Conservation (phyloP, 257 asterid genomes). For the Verbena officinalis region DNA sequence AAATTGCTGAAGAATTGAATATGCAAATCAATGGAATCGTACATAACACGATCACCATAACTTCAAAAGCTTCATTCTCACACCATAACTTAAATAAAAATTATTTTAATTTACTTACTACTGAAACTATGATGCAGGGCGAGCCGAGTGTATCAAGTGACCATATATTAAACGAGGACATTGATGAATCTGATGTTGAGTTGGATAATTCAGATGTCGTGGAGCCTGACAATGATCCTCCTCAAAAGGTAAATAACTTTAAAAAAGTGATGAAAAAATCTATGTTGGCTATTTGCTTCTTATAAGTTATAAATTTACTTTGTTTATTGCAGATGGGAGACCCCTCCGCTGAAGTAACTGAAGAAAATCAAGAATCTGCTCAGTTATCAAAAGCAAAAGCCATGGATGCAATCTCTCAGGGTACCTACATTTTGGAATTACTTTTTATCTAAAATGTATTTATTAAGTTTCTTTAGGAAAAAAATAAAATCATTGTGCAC, state of each 20-base stretch:
- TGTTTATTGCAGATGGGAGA: conserved; percentile 71
- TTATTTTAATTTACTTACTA: conserved; percentile 11
- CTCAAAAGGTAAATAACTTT: conserved; percentile 54
- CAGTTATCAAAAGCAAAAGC: conserved; percentile 61
- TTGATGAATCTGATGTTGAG: conserved; percentile 80
- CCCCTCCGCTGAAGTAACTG: conserved; percentile 60
- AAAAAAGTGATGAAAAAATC: background rate
- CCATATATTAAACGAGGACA: conserved; percentile 44
- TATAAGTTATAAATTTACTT: background rate
- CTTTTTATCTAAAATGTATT: background rate
- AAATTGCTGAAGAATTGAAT: background rate
- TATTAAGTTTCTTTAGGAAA: background rate
- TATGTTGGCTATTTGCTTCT: conserved; percentile 1
- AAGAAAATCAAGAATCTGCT: conserved; percentile 65
- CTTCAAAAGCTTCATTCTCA: background rate
- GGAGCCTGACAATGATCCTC: conserved; percentile 73
- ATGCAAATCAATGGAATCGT: too few species aligned
- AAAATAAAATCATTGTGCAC: conserved; percentile 12
- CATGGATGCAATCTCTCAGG: conserved; percentile 56
- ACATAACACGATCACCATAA: background rate
- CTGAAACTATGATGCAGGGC: conserved; percentile 40
- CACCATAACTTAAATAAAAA: background rate
- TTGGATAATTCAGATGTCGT: conserved; percentile 59
- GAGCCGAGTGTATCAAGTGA: conserved; percentile 29
- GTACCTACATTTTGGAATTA: conserved; percentile 31